Base-by-base conservation (phyloP, 768 basidiomycete species). In the Agaricus sinodeliciosus region DNA sequence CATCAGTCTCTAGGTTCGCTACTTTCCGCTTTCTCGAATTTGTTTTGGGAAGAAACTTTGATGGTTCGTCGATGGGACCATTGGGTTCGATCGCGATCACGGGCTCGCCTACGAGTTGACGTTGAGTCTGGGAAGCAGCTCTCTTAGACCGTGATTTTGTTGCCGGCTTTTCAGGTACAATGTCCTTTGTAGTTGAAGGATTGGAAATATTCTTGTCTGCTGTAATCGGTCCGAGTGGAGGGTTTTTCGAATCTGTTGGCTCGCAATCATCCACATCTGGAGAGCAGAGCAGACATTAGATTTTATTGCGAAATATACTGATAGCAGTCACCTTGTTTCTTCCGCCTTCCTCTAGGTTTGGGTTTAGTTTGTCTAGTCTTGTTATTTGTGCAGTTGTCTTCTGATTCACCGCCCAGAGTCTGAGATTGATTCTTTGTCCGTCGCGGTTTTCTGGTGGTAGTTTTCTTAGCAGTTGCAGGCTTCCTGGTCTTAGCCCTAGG, bases 261-360 rank as follows among this genome's bases (percentile, higher is more conserved):
- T 31, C 51, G 9, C 28, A 35, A 6, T 40, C 40, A n/a, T 50
- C 49, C 15, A 11, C 11, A 18, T 36, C 43, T 44, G 43, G 16
- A 13, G 19, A 16, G 15, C 42, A 42, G 19, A 18, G 18, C 15
- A 12, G 31, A 34, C 16, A 15, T 9, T 7, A 45, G 19, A n/a
- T 15, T 4, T 39, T 18, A 22, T 18, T 26, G 7, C 31, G 25
- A 37, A 16, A 22, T 18, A 16, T 9, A 47, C 34, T n/a, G 27
- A 25, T 48, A 25, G n/a, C 35, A 22, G 28, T 4, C 6, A 31
- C 45, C 42, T 26, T 51, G 47, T 36, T 49, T 52, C 43, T 41
- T 55, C 43, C 44, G 34, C 22, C 47, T 53, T 35, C 31, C 51
- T 19, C 34, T 53, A 36, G 50, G 34, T 37, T 15, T 31, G n/a